Evolutionary conservation across 2,329 filamentous ascomycete genomes (phyloP), one percentile per base, ranked within the genome.

Genomic region (Epichloe elymi): DNA sequence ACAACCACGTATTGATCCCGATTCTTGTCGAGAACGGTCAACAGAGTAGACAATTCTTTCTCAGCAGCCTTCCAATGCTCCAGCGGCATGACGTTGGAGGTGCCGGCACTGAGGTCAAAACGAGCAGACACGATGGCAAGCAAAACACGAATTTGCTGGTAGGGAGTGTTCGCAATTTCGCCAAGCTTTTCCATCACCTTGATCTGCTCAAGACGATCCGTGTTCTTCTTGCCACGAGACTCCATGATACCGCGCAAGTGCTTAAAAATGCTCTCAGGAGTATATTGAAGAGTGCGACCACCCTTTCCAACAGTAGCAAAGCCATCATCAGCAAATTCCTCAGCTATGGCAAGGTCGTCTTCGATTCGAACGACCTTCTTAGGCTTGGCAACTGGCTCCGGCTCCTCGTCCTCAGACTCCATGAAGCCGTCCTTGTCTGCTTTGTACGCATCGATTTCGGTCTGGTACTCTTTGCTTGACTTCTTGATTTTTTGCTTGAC

Each of bases 181-280:
- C 84, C 74, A 50, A 98, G 80, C 75, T 90, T 95, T 78, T 97
- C 93, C 89, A 98, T 95, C 49, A 91, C 85, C 70, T 85, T 85
- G 70, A 98, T 97, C 72, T 98, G 93, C 72, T 98, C 93, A 45
- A 80, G 66, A 46, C 89, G 85, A 69, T 98, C 93, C 57, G 93
- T 96, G 76, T 97, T 97, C 81, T 98, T 98, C 78, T 95, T 94
- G 67, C 93, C 93, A 74, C 93, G 82, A 53, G 91, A 90, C 74
- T 98, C 93, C 65, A 97, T 77, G 64, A 98, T 97, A 49, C 83
- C 80, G 52, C 91, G 83, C 49, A 98, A 79, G 69, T 97, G 89
- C 77, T 98, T 98, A 69, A 97, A 85, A 64, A 98, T 98, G 68
- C 90, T 93, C 74, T 98, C 93, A 20, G 91, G 86, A 12, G 94